Evolutionary conservation across 805 yeast genomes (phyloP), one percentile per base, ranked within the genome.

Genomic region (Yarrowia yakushimensis): DNA sequence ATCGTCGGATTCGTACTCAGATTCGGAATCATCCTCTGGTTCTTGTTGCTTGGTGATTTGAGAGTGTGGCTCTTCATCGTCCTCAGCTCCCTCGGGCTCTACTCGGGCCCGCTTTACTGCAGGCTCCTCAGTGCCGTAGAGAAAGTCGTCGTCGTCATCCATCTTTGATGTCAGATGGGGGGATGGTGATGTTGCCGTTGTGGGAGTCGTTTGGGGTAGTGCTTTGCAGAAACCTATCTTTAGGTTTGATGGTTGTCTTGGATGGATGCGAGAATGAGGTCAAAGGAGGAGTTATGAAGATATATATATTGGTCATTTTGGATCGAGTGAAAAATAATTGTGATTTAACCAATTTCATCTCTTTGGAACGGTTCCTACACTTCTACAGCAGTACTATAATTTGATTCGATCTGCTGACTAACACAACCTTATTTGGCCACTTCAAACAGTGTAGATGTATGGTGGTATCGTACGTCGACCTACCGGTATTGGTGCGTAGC

Each of bases 51-150:
- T 50, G 43, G 59, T 50, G 31, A 68, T 63, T 12, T 70, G 65
- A 3, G 69, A 66, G 12, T 70, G 66, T 4, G 69, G 62, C 34
- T 65, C 66, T n/a, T 65, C 63, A 4, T 63, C 62, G 8, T 66
- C 64, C 34, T 68, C 66, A 4, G 70, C 66, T 30, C 70, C 69
- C 8, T 63, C 66, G 20, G 64, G 48, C 48, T 50, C 59, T 25
- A 50, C 59, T 36, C 59, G 59, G 13, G 59, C 59, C 17, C 59
- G 59, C 59, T 50, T 50, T 17, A 50, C 59, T 11, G 43, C 59
- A 12, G 59, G 59, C 43, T 50, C 59, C 42, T 50, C 59, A 31
- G 59, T 36, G 41, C 65, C 65, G 55, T 63, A 63, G 39, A 63
- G 50, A 45, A 63, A 63, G 18, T 59, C 65, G 45, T 63, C 65